A percentile compares a stretch with the other conserved stretches of the same genome.
These are phyloP conservation scores for Plasmodium inui DNA, from an alignment of 169 alveolate species.

Conservation along the genomic window DNA sequence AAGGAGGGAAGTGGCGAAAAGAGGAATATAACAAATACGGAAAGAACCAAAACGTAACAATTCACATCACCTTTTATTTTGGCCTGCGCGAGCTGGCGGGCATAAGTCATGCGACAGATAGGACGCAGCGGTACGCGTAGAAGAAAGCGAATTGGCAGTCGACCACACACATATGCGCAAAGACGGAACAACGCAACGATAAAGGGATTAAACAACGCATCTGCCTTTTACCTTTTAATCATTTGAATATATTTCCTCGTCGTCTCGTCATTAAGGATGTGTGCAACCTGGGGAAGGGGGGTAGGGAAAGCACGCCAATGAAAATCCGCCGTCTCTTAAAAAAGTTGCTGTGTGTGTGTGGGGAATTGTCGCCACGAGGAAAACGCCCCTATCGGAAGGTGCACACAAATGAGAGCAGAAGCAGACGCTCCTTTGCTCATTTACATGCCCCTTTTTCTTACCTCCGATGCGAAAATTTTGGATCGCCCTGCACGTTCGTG, in stretches of 20 bases:
- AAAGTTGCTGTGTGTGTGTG: not conserved
- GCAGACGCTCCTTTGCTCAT: not conserved
- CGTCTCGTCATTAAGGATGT: conserved; percentile 94
- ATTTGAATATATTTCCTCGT: conserved; percentile 92
- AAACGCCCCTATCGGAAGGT: not conserved
- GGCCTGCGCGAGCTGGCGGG: not conserved
- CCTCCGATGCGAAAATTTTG: conserved; percentile 90
- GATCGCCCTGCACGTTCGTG: conserved; percentile 95
- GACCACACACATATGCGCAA: not conserved
- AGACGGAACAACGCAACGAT: not conserved
- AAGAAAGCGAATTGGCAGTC: not conserved
- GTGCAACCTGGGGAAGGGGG: conserved; percentile 78
- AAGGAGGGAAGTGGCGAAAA: not conserved
- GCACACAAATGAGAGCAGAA: not conserved
- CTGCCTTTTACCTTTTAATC: conserved; percentile 85
- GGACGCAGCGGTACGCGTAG: not conserved
- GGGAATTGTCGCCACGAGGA: not conserved
- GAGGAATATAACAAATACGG: not conserved
- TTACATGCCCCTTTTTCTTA: conserved; percentile 76
- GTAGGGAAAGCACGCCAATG: not conserved
- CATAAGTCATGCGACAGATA: not conserved
- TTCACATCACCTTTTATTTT: not conserved
- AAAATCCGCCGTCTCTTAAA: not conserved
- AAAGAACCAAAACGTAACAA: not conserved
- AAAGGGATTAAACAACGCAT: not conserved